Percentiles rank a stretch among this genome's conserved stretches.
Conservation (phyloP, 2,329 filamentous ascomycete species). For the Colletotrichum theobromicola region DNA sequence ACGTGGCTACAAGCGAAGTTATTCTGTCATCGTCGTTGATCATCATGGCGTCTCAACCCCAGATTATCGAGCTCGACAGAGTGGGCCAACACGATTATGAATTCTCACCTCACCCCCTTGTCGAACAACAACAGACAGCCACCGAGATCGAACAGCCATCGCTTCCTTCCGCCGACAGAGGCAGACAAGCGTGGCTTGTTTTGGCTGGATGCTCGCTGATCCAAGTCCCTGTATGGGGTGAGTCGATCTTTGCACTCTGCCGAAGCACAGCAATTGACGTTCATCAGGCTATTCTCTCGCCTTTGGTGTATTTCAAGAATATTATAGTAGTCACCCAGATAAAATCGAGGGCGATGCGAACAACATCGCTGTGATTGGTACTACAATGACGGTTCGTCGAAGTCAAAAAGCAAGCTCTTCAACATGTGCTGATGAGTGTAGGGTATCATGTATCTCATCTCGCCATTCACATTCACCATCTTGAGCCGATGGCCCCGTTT, state of each 20-base stretch:
- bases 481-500: not conserved
- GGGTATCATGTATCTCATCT: not conserved
- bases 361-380: not conserved
- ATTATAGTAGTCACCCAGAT: not conserved
- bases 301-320: not conserved
- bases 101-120: rapidly evolving
- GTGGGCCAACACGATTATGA: rapidly evolving
- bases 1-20: not conserved
- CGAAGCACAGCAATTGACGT: rapidly evolving
- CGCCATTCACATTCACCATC: not conserved
- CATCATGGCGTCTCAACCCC: not conserved
- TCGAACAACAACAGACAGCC: rapidly evolving
- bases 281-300: rapidly evolving
- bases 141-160: rapidly evolving
- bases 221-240: not conserved
- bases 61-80: rapidly evolving
- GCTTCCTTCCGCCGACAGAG: not conserved
- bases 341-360: not conserved
- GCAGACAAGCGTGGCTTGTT: not conserved
- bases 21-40: too few species aligned
- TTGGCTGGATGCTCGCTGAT: not conserved
- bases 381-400: not conserved
- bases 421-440: not conserved
- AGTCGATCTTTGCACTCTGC: rapidly evolving
- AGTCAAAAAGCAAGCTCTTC: not conserved